Evolutionary conservation across 345 rosid species (phyloP).

Genomic region (Melastoma malabathricum): DNA sequence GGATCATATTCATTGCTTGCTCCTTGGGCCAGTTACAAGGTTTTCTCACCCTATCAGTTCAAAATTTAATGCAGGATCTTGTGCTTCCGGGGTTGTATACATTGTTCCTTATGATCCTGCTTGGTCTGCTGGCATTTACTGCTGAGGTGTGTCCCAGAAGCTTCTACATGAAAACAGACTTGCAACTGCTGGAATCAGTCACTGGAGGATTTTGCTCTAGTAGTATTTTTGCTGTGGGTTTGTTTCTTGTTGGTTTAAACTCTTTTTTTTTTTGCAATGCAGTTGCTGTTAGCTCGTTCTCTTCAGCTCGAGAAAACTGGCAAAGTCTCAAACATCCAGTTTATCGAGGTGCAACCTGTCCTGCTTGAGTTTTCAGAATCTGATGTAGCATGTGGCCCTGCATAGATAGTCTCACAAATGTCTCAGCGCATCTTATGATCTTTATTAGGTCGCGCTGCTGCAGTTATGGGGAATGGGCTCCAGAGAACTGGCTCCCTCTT

Average conservation of each 20-base stretch:
- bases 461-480: conserved; percentile 43
- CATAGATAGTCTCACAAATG: background rate
- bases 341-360: conserved; percentile 38
- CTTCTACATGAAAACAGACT: too few species aligned
- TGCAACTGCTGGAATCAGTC: too few species aligned
- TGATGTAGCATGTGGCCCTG: background rate
- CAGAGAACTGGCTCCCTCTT: conserved; percentile 28
- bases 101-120: conserved; percentile 38
- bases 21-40: too few species aligned
- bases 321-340: conserved; percentile 59
- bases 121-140: conserved; percentile 56
- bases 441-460: conserved; percentile 44
- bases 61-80: conserved; percentile 33
- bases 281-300: conserved; percentile 74
- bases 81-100: conserved; percentile 52
- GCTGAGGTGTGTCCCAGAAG: conserved; percentile 43
- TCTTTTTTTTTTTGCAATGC: conserved; percentile 7
- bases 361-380: background rate
- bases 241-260: background rate
- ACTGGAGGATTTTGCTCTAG: too few species aligned
- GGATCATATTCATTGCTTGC: too few species aligned
- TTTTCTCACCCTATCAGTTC: too few species aligned
- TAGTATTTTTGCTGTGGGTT: too few species aligned
- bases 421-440: background rate
- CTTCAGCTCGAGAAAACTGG: conserved; percentile 85